A percentile compares a stretch with the other conserved stretches of the same genome.
Conservation (phyloP, 306 rosid genomes). For the Clitoria ternatea region DNA sequence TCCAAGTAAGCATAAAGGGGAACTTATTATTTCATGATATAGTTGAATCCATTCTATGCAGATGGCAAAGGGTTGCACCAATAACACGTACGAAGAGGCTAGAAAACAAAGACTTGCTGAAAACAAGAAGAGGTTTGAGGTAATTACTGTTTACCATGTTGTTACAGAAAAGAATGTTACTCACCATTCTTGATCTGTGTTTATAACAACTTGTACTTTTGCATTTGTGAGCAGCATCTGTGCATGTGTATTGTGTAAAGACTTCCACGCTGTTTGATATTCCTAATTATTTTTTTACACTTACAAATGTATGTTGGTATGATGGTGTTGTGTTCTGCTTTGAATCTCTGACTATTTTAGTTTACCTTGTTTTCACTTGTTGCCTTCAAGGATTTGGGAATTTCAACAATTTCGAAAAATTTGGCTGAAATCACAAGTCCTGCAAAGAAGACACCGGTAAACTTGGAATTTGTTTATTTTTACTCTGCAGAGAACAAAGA, state of each 20-base stretch:
- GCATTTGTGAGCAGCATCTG: not conserved
- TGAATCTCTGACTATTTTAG: not conserved
- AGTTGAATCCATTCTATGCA: not conserved
- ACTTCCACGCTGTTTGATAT: not conserved
- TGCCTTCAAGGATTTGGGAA: slow-evolving; percentile 56
- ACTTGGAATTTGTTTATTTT: not conserved
- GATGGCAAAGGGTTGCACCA: slow-evolving; percentile 39
- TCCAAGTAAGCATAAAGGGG: not conserved
- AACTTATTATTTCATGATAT: not conserved
- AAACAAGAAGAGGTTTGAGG: slow-evolving; percentile 70
- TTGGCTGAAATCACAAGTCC: slow-evolving; percentile 39
- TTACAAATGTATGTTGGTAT: not conserved
- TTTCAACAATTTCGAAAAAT: slow-evolving; percentile 47
- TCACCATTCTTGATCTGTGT: not conserved
- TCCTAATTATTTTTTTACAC: not conserved
- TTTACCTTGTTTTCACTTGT: not conserved
- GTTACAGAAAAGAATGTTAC: not conserved
- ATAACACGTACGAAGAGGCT: slow-evolving; percentile 57
- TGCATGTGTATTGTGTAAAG: not conserved
- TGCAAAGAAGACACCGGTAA: slow-evolving; percentile 50
- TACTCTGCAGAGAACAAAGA: not conserved
- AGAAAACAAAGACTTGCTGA: slow-evolving; percentile 64
- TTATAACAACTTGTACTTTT: not conserved
- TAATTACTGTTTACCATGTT: slow-evolving; percentile 1
- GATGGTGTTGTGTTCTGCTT: not conserved